These are phyloP conservation scores for Crucihimalaya himalaica DNA, from an alignment of 345 rosid species.

Conservation along the genomic window DNA sequence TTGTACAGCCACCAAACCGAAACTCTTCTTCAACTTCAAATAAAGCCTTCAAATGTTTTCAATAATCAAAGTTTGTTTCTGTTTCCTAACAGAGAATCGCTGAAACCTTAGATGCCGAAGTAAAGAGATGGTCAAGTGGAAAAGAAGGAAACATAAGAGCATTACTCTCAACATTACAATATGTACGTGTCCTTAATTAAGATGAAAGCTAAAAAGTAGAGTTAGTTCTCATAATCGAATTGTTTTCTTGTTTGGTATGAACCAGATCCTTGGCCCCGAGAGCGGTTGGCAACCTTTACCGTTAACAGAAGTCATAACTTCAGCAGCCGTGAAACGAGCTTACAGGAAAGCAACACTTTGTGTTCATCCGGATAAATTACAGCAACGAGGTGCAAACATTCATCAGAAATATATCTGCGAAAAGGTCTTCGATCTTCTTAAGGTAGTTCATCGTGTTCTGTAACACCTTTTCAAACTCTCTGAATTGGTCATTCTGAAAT, in stretches of 20 bases:
- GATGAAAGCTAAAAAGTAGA: background rate
- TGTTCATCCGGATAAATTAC: slow-evolving; percentile 97
- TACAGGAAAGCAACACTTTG: slow-evolving; percentile 97
- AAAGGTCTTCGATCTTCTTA: slow-evolving; percentile 95
- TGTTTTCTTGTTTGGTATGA: slow-evolving; percentile 9
- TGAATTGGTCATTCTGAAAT: background rate
- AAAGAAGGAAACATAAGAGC: slow-evolving; percentile 97
- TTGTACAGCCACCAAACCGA: slow-evolving; percentile 45
- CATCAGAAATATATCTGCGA: slow-evolving; percentile 93
- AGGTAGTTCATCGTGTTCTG: slow-evolving; percentile 48
- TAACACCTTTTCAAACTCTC: background rate
- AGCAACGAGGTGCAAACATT: slow-evolving; percentile 88
- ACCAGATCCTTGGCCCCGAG: slow-evolving; percentile 85
- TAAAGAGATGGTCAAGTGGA: slow-evolving; percentile 93
- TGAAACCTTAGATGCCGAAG: slow-evolving; percentile 87
- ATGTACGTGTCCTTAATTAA: slow-evolving; percentile 51
- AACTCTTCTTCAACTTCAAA: slow-evolving; percentile 18
- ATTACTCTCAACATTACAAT: slow-evolving; percentile 94
- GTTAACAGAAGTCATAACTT: slow-evolving; percentile 88
- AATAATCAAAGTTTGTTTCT: slow-evolving; percentile 22
- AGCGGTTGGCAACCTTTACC: slow-evolving; percentile 98
- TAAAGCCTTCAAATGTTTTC: background rate
- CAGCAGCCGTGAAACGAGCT: slow-evolving; percentile 92
- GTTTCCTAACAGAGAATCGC: slow-evolving; percentile 68
- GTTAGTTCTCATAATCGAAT: background rate